Percentiles rank a stretch among this genome's conserved stretches.
phyloP scores from a whole-genome alignment of 2,329 filamentous ascomycete species.

The Clarireedia sp. region DNA sequence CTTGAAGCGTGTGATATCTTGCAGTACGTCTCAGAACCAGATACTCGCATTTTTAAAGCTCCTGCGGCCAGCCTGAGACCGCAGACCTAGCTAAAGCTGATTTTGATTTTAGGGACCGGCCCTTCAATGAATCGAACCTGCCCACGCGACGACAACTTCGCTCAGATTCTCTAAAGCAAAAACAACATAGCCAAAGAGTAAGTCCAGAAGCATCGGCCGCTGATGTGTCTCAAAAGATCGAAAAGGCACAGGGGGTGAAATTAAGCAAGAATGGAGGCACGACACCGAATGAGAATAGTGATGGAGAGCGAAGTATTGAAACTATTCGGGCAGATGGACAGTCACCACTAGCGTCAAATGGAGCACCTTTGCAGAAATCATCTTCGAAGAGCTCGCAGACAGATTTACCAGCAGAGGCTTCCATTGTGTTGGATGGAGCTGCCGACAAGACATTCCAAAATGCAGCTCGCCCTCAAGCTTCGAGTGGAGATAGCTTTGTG shows the following conservation, averaged over 20 bases:
- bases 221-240: constrained; percentile 17
- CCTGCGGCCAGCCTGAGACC: neutral
- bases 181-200: constrained; percentile 25
- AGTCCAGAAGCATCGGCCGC: constrained; percentile 16
- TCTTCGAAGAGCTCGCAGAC: constrained; percentile 28
- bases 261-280: constrained; percentile 21
- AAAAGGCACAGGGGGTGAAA: constrained; percentile 16
- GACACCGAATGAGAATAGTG: constrained; percentile 19
- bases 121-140: constrained; percentile 45
- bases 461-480: constrained; percentile 13
- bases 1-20: constrained; percentile 49
- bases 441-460: constrained; percentile 20
- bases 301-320: constrained; percentile 13
- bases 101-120: constrained; percentile 35
- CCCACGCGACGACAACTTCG: constrained; percentile 40
- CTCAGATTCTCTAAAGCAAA: constrained; percentile 37
- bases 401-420: constrained; percentile 20
- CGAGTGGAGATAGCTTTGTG: constrained; percentile 7
- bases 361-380: constrained; percentile 19
- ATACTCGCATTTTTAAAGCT: neutral
- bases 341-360: constrained; percentile 7
- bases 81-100: constrained; percentile 17
- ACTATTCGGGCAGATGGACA: constrained; percentile 11
- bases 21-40: constrained; percentile 42
- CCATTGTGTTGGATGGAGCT: constrained; percentile 19